Percentiles rank a stretch among this genome's conserved stretches.
Evolutionary conservation across 768 basidiomycete genomes (phyloP).

Genomic region (Russula sp.): DNA sequence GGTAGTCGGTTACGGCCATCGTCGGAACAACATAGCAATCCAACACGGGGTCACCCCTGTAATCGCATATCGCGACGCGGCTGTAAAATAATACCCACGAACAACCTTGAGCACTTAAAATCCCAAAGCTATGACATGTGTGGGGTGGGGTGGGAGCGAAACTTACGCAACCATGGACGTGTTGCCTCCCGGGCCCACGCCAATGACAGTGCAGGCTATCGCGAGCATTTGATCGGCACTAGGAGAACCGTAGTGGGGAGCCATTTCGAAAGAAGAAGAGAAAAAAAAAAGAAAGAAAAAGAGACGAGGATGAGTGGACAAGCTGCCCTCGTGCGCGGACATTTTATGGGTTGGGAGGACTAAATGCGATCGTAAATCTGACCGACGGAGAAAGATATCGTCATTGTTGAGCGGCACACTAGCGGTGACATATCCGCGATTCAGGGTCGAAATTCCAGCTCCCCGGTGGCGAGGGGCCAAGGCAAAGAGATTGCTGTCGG

Average conservation of each 20-base stretch:
- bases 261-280: slow-evolving; percentile 27
- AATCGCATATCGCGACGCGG: slow-evolving; percentile 42
- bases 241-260: slow-evolving; percentile 34
- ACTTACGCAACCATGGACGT: slow-evolving; percentile 81
- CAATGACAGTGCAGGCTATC: slow-evolving; percentile 57
- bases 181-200: slow-evolving; percentile 75
- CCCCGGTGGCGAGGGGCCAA: not conserved
- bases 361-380: not conserved
- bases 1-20: slow-evolving; percentile 65
- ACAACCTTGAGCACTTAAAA: not conserved
- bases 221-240: slow-evolving; percentile 49
- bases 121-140: slow-evolving; percentile 12
- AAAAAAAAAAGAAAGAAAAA: slow-evolving; percentile 10
- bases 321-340: not conserved
- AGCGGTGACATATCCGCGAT: slow-evolving; percentile 17
- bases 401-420: not conserved
- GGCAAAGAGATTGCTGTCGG: not conserved
- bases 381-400: not conserved
- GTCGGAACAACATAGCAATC: slow-evolving; percentile 70
- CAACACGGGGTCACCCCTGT: slow-evolving; percentile 52
- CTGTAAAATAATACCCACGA: slow-evolving; percentile 33
- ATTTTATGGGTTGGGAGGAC: slow-evolving; percentile 7
- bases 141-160: not conserved
- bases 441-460: not conserved
- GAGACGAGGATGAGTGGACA: slow-evolving; percentile 7